Percentiles rank a stretch among this genome's conserved stretches.
These are phyloP conservation scores for Syncephalis plumigaleata DNA, from an alignment of 371 early-diverging fungal genomes.

Conservation along the genomic window DNA sequence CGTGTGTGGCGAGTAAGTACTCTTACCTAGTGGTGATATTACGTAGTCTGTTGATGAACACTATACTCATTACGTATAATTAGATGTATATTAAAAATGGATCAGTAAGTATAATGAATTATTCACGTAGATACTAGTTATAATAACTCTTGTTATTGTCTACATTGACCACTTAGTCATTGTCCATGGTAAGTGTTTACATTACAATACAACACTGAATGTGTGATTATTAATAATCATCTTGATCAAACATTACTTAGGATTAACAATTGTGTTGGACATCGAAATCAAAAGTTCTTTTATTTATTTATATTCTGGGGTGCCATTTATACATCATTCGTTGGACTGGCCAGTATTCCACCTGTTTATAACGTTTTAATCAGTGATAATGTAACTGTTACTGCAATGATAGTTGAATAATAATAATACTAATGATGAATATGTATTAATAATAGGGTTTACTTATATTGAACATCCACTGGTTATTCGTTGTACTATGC, in stretches of 20 bases:
- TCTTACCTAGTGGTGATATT: not conserved
- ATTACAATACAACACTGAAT: too few species aligned
- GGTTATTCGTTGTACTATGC: slow-evolving; percentile 15
- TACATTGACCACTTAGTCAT: slow-evolving; percentile 9
- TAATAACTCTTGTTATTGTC: not conserved
- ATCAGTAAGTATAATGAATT: slow-evolving; percentile 13
- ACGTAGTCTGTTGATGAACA: not conserved
- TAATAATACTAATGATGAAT: not conserved
- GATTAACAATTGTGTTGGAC: slow-evolving; percentile 22
- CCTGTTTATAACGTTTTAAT: slow-evolving; percentile 8
- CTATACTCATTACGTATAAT: not conserved
- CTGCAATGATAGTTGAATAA: slow-evolving; percentile 6
- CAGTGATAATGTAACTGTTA: slow-evolving; percentile 10
- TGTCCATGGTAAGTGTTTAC: slow-evolving; percentile 13
- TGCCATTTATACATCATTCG: slow-evolving; percentile 12
- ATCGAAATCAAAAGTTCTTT: slow-evolving; percentile 17
- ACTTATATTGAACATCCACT: slow-evolving; percentile 13
- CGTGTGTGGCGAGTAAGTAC: slow-evolving; percentile 4
- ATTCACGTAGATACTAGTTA: not conserved
- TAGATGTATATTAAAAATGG: slow-evolving; percentile 21
- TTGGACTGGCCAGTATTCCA: slow-evolving; percentile 13
- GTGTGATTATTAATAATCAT: not conserved
- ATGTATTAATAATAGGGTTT: not conserved
- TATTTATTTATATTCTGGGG: slow-evolving; percentile 18
- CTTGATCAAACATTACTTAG: not conserved